These are phyloP conservation scores for Sporothrix euskadiensis DNA, from an alignment of 2,329 filamentous ascomycete genomes.

Conservation along the genomic window DNA sequence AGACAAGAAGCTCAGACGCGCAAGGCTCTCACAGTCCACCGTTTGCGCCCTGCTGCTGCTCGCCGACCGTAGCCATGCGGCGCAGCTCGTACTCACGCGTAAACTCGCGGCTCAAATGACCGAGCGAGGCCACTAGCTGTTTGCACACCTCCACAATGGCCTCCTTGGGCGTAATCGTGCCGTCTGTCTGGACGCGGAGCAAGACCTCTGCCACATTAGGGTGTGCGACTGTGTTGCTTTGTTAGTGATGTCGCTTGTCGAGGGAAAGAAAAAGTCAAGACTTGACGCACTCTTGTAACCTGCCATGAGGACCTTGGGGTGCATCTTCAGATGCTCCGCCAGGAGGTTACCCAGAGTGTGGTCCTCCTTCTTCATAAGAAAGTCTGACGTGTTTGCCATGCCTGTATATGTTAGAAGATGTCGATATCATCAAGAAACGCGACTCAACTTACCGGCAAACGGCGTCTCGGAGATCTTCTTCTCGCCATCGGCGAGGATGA, in stretches of 20 bases:
- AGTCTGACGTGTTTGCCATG: constrained; percentile 92
- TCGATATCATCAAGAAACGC: not conserved
- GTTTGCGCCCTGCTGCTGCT: constrained; percentile 48
- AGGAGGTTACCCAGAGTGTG: constrained; percentile 93
- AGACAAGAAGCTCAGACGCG: not conserved
- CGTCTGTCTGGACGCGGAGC: constrained; percentile 89
- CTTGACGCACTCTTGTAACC: constrained; percentile 79
- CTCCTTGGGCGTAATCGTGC: constrained; percentile 82
- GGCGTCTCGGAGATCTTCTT: constrained; percentile 89
- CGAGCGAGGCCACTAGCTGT: constrained; percentile 78
- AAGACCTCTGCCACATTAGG: constrained; percentile 63
- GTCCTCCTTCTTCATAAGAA: constrained; percentile 94
- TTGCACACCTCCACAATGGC: constrained; percentile 79
- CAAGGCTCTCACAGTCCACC: not conserved
- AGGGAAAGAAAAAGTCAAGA: not conserved
- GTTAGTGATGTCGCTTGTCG: not conserved
- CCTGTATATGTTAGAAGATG: constrained; percentile 51
- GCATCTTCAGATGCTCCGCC: constrained; percentile 79
- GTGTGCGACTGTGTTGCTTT: constrained; percentile 49
- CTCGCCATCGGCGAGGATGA: constrained; percentile 82
- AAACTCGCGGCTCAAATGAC: constrained; percentile 80
- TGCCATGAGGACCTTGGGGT: constrained; percentile 81
- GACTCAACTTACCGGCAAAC: constrained; percentile 72
- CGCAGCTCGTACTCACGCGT: constrained; percentile 88
- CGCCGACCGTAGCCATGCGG: constrained; percentile 73